These are phyloP conservation scores for Solanum hybrid DNA, from an alignment of 305 asterid species.

Conservation along the genomic window DNA sequence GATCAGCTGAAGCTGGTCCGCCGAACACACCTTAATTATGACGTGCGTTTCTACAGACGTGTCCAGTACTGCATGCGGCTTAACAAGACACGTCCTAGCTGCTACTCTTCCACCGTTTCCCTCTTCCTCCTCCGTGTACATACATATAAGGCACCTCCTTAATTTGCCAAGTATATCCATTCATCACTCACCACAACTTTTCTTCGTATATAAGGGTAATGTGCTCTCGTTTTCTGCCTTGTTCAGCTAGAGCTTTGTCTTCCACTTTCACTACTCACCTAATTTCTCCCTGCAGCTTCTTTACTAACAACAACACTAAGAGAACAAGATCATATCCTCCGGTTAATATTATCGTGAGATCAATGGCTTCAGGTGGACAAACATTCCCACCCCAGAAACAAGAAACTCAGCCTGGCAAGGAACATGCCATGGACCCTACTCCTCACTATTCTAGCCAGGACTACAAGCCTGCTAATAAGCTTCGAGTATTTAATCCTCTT, in stretches of 20 bases:
- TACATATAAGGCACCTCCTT: background rate
- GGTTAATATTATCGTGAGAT: constrained; percentile 5
- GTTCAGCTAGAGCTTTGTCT: background rate
- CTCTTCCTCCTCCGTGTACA: background rate
- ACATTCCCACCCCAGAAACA: constrained; percentile 59
- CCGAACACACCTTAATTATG: background rate
- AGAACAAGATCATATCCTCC: background rate
- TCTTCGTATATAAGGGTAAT: background rate
- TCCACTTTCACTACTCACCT: background rate
- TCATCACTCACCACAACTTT: background rate
- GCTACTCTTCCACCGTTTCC: background rate
- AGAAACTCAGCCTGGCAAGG: constrained; percentile 59
- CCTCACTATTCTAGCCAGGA: constrained; percentile 25
- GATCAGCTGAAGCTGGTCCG: background rate
- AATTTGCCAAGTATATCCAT: background rate
- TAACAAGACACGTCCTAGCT: constrained; percentile 4
- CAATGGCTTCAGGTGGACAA: constrained; percentile 49
- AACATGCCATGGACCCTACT: constrained; percentile 61
- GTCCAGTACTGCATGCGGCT: constrained; percentile 14
- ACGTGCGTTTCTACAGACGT: constrained; percentile 15
- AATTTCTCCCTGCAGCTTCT: background rate
- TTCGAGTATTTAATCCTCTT: constrained; percentile 18
- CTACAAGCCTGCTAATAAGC: constrained; percentile 58
- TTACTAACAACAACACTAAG: background rate
- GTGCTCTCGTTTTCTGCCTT: background rate